These are phyloP conservation scores for Colletotrichum nymphaeae DNA, from an alignment of 2,329 filamentous ascomycete genomes.

Conservation along the genomic window DNA sequence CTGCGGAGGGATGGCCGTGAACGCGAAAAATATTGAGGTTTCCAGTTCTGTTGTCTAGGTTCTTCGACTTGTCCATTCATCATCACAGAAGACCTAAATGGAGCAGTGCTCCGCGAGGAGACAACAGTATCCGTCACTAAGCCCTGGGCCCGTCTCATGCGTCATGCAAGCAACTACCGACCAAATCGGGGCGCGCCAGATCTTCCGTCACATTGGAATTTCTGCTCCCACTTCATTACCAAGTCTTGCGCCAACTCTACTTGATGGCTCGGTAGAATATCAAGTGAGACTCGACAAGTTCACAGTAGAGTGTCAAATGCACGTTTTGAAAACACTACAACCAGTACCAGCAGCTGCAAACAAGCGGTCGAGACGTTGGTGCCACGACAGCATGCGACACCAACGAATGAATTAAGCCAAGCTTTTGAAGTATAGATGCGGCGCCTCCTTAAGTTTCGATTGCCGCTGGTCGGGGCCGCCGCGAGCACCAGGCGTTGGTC, in stretches of 20 bases:
- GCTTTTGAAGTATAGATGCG: not conserved
- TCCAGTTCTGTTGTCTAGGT: not conserved
- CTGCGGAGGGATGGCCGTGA: not conserved
- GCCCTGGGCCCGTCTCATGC: slow-evolving; percentile 2
- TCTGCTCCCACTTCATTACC: not conserved
- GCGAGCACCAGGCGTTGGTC: not conserved
- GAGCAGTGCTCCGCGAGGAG: slow-evolving; percentile 16
- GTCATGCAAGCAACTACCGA: slow-evolving; percentile 22
- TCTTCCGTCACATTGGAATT: not conserved
- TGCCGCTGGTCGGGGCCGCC: slow-evolving; percentile 8
- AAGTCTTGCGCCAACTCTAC: not conserved
- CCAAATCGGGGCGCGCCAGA: not conserved
- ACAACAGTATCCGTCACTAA: not conserved
- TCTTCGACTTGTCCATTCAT: not conserved
- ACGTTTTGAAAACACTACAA: not conserved
- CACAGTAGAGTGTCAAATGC: not conserved
- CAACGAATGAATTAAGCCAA: not conserved
- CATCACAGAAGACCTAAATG: slow-evolving; percentile 3
- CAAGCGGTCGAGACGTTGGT: not conserved
- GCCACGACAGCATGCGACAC: not conserved
- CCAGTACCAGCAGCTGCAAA: not conserved
- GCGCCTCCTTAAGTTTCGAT: slow-evolving; percentile 11
- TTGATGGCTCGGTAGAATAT: not conserved
- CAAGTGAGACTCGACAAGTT: not conserved
- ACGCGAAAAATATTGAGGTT: not conserved